Percentiles rank a stretch among this genome's conserved stretches.
phyloP scores from a whole-genome alignment of 192 early-diverging fungal genomes.

The Coemansia sp. region DNA sequence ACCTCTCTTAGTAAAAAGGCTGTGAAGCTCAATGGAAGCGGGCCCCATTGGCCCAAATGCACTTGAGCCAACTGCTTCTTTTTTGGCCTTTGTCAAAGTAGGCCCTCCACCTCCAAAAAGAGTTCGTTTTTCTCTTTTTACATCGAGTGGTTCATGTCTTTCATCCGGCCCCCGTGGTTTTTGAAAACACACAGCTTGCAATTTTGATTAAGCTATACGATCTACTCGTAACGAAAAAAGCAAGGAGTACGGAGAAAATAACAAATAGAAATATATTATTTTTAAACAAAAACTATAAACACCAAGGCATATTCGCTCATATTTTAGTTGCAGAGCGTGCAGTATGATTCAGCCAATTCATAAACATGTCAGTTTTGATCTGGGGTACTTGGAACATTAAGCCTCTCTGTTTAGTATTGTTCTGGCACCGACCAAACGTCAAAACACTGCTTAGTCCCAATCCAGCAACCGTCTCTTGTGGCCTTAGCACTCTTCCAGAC shows the following conservation, averaged over 20 bases:
- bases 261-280: neutral
- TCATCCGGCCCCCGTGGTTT: too few relatives aligned
- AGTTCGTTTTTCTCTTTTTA: neutral
- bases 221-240: too few relatives aligned
- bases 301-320: neutral
- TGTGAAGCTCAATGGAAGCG: neutral
- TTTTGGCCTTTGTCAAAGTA: neutral
- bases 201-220: too few relatives aligned
- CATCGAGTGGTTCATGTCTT: too few relatives aligned
- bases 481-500: neutral
- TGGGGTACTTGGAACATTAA: neutral
- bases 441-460: neutral
- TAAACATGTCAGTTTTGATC: neutral
- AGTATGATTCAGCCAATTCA: neutral
- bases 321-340: neutral
- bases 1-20: neutral
- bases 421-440: neutral
- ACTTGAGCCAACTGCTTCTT: neutral
- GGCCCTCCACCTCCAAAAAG: neutral
- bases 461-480: constrained; percentile 2
- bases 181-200: too few relatives aligned
- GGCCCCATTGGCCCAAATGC: neutral
- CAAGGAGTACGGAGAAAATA: neutral
- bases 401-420: too few relatives aligned
- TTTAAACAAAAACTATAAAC: neutral